phyloP scores from a whole-genome alignment of 2,329 filamentous ascomycete genomes.

The Trichoderma semiorbis region DNA sequence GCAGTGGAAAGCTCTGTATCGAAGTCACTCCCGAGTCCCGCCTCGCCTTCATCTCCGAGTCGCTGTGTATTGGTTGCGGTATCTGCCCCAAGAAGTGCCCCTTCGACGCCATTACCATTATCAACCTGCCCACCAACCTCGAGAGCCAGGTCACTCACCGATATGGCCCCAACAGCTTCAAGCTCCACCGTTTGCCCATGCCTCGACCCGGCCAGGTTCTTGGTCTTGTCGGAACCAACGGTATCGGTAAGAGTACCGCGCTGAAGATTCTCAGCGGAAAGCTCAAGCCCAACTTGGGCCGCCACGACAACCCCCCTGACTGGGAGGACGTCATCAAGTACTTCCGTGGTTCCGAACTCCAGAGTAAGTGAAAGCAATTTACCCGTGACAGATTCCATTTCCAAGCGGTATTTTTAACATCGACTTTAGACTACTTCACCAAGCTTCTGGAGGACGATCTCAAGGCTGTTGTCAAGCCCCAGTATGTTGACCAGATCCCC shows the following conservation, averaged over 20 bases:
- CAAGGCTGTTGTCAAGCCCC: slow-evolving; percentile 97
- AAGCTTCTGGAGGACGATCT: slow-evolving; percentile 96
- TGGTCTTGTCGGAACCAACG: slow-evolving; percentile 96
- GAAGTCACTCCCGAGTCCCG: slow-evolving; percentile 86
- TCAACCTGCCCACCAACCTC: slow-evolving; percentile 99
- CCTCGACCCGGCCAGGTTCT: slow-evolving; percentile 92
- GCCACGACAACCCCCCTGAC: slow-evolving; percentile 93
- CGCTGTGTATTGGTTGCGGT: slow-evolving; percentile 95
- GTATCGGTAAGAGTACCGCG: slow-evolving; percentile 99
- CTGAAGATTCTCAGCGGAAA: slow-evolving; percentile 98
- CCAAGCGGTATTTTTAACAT: background rate
- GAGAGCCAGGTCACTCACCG: slow-evolving; percentile 97
- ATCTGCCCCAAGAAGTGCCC: slow-evolving; percentile 99
- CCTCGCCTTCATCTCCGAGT: slow-evolving; percentile 97
- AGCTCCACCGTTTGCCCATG: slow-evolving; percentile 94
- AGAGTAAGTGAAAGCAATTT: slow-evolving; percentile 64
- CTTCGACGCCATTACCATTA: slow-evolving; percentile 98
- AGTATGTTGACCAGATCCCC: slow-evolving; percentile 98
- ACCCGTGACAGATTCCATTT: background rate
- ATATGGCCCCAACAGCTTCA: slow-evolving; percentile 99
- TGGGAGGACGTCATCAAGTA: slow-evolving; percentile 99
- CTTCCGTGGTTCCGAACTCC: slow-evolving; percentile 94
- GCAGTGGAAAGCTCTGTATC: slow-evolving; percentile 95
- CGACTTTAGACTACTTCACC: slow-evolving; percentile 79
- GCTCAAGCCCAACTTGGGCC: slow-evolving; percentile 94